A percentile compares a stretch with the other conserved stretches of the same genome.
phyloP scores from a whole-genome alignment of 2,329 filamentous ascomycete genomes.

The Exophiala oligosperma region DNA sequence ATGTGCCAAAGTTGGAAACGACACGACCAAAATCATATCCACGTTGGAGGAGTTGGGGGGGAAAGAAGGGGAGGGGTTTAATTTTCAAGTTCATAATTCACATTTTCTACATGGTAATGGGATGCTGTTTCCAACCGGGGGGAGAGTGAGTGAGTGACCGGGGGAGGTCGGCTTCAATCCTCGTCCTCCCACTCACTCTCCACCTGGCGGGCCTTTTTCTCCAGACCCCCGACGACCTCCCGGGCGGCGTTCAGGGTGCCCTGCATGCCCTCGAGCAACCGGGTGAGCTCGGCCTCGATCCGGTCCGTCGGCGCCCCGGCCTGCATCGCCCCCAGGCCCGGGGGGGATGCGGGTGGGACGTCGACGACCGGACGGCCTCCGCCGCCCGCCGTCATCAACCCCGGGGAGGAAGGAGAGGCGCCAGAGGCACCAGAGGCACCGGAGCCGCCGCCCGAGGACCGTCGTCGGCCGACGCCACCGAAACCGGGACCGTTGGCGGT shows the following conservation, averaged over 20 bases:
- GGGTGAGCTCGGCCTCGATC: constrained; percentile 41
- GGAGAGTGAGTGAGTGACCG: too few relatives aligned
- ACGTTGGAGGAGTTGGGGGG: too few relatives aligned
- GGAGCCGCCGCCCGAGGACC: constrained; percentile 8
- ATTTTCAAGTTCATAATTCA: too few relatives aligned
- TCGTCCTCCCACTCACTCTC: constrained; percentile 23
- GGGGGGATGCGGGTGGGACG: constrained; percentile 42
- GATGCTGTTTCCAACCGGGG: too few relatives aligned
- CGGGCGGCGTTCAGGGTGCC: constrained; percentile 40
- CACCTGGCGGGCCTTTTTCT: constrained; percentile 14
- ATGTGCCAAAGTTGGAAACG: too few relatives aligned
- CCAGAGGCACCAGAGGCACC: constrained; percentile 13
- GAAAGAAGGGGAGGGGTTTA: too few relatives aligned
- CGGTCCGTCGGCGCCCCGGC: constrained; percentile 38
- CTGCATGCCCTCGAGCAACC: constrained; percentile 42
- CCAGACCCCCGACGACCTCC: constrained; percentile 32
- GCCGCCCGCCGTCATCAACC: background rate
- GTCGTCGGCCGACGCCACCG: too few relatives aligned
- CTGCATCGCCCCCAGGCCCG: constrained; percentile 40
- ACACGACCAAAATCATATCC: too few relatives aligned
- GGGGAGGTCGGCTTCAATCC: background rate
- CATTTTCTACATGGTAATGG: too few relatives aligned
- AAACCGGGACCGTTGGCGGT: constrained; percentile 14
- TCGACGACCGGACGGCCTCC: constrained; percentile 27
- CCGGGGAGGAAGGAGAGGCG: background rate